Percentiles rank a stretch among this genome's conserved stretches.
Conservation (phyloP, 805 yeast genomes). For the Hanseniaspora mollemarum region DNA sequence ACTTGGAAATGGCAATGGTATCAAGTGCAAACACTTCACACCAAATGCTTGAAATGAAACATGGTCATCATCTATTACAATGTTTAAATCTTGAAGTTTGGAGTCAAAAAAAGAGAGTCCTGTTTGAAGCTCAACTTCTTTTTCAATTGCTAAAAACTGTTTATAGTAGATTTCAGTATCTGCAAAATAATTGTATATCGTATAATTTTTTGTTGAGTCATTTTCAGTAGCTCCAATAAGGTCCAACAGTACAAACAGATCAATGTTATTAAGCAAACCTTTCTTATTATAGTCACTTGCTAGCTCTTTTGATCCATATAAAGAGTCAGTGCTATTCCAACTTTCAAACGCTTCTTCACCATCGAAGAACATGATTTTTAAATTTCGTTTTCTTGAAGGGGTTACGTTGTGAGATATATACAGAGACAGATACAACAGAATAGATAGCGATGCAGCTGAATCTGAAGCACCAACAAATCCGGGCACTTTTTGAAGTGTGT, state of each 20-base stretch:
- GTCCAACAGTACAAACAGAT: constrained; percentile 40
- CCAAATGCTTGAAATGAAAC: constrained; percentile 39
- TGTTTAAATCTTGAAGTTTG: background rate
- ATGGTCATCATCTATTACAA: constrained; percentile 40
- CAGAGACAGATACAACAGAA: constrained; percentile 37
- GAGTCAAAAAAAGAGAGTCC: background rate
- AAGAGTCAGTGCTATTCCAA: constrained; percentile 44
- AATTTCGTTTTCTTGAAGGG: constrained; percentile 25
- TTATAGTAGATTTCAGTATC: constrained; percentile 33
- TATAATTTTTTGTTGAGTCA: constrained; percentile 20
- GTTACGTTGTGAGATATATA: constrained; percentile 18
- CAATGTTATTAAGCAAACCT: constrained; percentile 30
- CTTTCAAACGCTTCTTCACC: constrained; percentile 49
- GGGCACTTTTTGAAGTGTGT: constrained; percentile 38
- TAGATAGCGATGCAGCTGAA: constrained; percentile 47
- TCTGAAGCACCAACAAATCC: constrained; percentile 53
- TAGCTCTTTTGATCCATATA: constrained; percentile 45
- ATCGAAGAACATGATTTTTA: constrained; percentile 45
- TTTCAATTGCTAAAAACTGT: constrained; percentile 31
- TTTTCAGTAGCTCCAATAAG: constrained; percentile 34
- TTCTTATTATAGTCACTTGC: constrained; percentile 32
- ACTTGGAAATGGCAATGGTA: constrained; percentile 42
- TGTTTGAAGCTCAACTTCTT: background rate
- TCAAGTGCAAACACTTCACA: constrained; percentile 41
- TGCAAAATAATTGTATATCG: constrained; percentile 36